Evolutionary conservation across 306 rosid genomes (phyloP), one percentile per base, ranked within the genome.

Genomic region (Dalbergia cultrata): DNA sequence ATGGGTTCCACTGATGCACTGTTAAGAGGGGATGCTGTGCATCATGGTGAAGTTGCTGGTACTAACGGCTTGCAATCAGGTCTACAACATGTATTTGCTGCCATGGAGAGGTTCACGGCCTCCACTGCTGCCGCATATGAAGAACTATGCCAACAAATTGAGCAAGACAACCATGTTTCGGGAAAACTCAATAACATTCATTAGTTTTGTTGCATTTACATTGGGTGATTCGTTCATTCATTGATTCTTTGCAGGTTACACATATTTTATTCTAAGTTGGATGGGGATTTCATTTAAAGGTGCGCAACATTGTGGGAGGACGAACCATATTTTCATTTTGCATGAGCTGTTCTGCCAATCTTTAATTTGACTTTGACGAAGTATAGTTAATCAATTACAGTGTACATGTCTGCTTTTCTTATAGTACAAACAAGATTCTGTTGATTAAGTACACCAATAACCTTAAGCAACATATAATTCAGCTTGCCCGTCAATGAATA

Each of bases 401-500:
- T 86, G 89, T 90, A 84, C 87, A 78, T 62, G 84, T 82, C 72
- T 57, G 77, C 62, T 49, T 80, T 77, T 82, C 19, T 77, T 84
- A 89, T 81, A 76, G 34, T 82, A 86, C 96, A 90, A 62, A 73
- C 84, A 85, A 52, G 43, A 67, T 78, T 83, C 56, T 75, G 37
- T 58, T 77, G 72, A 73, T 72, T 14, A 53, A 72, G 81, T 68
- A 34, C 19, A n/a, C 3, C 18, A 53, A 80, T 74, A 80, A 26
- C 11, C 67, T 74, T 74, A 91, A 16, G 90, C 81, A 44, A 91
- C 96, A 77, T 62, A 93, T 73, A 93, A 85, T 83, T 91, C 98
- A 10, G 98, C 98, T 82, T 93, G 88, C 73, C 96, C 98, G 54
- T 93, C 98, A n/a, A 96, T 93, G 81, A 96, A 96, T 65, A 93